These are phyloP conservation scores for Tirmania nivea DNA, from an alignment of 495 filamentous ascomycete species.

Conservation along the genomic window DNA sequence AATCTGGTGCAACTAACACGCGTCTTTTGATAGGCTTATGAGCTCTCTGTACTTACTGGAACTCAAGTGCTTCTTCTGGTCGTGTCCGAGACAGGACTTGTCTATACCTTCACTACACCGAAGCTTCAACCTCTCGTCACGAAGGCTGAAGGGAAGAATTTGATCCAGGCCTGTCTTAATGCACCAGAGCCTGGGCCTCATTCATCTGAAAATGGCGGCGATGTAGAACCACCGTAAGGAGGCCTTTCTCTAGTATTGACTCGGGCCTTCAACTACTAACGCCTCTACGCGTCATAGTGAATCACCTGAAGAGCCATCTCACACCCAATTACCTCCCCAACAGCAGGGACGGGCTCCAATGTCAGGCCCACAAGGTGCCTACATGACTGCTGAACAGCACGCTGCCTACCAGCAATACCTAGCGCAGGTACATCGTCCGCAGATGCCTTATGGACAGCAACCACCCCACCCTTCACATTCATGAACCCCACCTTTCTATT, in stretches of 20 bases:
- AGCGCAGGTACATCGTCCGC: slow-evolving; percentile 13
- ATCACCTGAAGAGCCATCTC: slow-evolving; percentile 40
- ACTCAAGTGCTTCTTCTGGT: slow-evolving; percentile 95
- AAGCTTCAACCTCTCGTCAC: slow-evolving; percentile 98
- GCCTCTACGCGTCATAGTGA: slow-evolving; percentile 23
- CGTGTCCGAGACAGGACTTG: slow-evolving; percentile 92
- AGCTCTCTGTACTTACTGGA: slow-evolving; percentile 90
- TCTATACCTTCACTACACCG: slow-evolving; percentile 98
- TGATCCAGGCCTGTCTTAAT: slow-evolving; percentile 98
- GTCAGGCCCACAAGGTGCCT: slow-evolving; percentile 29
- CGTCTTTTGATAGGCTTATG: slow-evolving; percentile 52
- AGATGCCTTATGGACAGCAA: neutral
- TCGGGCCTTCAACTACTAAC: neutral
- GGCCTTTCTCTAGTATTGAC: neutral
- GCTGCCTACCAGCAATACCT: slow-evolving; percentile 37
- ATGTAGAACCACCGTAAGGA: slow-evolving; percentile 26
- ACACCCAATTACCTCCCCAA: slow-evolving; percentile 36
- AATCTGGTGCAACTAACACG: slow-evolving; percentile 14
- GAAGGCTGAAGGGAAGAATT: slow-evolving; percentile 97
- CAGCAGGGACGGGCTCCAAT: slow-evolving; percentile 26
- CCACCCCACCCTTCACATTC: neutral
- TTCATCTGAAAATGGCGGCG: slow-evolving; percentile 73
- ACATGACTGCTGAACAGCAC: slow-evolving; percentile 25
- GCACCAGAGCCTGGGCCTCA: slow-evolving; percentile 71
- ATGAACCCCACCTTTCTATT: neutral